A percentile compares a stretch with the other conserved stretches of the same genome.
Conservation (phyloP, 2,329 filamentous ascomycete genomes). For the Shiraia bambusicola region DNA sequence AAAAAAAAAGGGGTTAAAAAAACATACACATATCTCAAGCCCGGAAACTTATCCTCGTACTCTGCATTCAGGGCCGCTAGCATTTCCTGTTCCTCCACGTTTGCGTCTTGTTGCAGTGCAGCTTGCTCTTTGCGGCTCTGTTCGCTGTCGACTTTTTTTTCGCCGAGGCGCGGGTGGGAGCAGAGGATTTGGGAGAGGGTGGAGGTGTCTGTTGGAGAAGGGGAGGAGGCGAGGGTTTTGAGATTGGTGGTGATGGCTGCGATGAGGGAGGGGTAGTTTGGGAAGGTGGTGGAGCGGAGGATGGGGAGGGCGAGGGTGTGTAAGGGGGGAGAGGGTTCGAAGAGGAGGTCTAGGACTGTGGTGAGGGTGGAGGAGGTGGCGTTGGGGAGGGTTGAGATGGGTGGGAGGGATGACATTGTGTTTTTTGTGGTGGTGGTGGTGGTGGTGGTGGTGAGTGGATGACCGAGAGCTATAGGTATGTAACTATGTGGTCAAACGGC, state of each 20-base stretch:
- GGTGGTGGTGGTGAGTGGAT: background rate
- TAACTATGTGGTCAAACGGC: constrained; percentile 13
- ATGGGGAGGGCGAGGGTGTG: constrained; percentile 71
- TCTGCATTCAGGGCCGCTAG: constrained; percentile 68
- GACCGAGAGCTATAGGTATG: background rate
- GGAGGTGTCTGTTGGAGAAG: constrained; percentile 51
- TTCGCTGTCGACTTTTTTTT: constrained; percentile 77
- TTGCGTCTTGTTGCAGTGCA: constrained; percentile 61
- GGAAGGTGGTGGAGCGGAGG: constrained; percentile 61
- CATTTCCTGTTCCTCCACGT: constrained; percentile 55
- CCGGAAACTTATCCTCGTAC: constrained; percentile 80
- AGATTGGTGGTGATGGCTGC: constrained; percentile 65
- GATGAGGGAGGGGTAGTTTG: constrained; percentile 70
- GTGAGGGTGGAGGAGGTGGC: constrained; percentile 59
- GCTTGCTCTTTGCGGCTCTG: constrained; percentile 82
- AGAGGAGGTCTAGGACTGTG: constrained; percentile 71
- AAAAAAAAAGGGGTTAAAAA: background rate
- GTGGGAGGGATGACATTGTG: constrained; percentile 54
- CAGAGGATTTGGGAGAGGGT: constrained; percentile 72
- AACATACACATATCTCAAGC: constrained; percentile 73
- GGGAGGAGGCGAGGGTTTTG: constrained; percentile 39
- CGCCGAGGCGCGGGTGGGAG: constrained; percentile 81
- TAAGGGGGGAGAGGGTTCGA: constrained; percentile 77
- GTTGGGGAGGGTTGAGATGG: constrained; percentile 57
- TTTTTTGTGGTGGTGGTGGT: constrained; percentile 7